A percentile compares a stretch with the other conserved stretches of the same genome.
Conservation (phyloP, 176 grass and related monocot genomes). For the Oryza meyeriana region DNA sequence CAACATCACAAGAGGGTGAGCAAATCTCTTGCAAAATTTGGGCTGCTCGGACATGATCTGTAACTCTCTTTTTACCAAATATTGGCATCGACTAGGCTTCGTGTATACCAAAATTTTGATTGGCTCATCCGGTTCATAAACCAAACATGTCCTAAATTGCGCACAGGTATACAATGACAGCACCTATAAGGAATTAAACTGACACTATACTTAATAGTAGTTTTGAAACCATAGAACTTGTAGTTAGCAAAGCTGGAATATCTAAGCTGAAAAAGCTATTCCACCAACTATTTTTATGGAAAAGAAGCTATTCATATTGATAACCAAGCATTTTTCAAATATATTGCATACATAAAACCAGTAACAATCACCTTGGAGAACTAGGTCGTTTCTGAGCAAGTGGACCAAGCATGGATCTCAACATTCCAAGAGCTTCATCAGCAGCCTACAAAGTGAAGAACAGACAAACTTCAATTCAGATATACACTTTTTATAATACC, state of each 20-base stretch:
- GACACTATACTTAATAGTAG: neutral
- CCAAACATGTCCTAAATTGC: neutral
- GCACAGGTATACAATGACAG: neutral
- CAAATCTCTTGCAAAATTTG: neutral
- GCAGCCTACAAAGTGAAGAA: conserved; percentile 62
- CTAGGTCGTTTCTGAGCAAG: conserved; percentile 60
- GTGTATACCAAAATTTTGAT: neutral
- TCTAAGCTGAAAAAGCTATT: neutral
- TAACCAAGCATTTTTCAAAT: neutral
- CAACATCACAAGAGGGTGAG: neutral
- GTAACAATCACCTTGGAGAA: conserved; percentile 78
- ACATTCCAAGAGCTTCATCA: conserved; percentile 82
- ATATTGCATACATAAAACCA: neutral
- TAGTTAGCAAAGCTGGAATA: neutral
- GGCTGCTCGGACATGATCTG: neutral
- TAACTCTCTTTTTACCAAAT: no score
- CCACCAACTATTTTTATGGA: conserved; percentile 8
- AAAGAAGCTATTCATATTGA: conserved; percentile 13
- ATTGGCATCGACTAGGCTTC: neutral
- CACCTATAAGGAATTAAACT: neutral
- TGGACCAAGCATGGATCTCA: conserved; percentile 89
- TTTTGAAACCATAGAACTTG: neutral
- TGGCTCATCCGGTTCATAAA: neutral
- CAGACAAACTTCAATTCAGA: conserved; percentile 20
- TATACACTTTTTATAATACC: neutral